These are phyloP conservation scores for Platanthera zijinensis DNA, from an alignment of 106 monocot genomes.

Conservation along the genomic window DNA sequence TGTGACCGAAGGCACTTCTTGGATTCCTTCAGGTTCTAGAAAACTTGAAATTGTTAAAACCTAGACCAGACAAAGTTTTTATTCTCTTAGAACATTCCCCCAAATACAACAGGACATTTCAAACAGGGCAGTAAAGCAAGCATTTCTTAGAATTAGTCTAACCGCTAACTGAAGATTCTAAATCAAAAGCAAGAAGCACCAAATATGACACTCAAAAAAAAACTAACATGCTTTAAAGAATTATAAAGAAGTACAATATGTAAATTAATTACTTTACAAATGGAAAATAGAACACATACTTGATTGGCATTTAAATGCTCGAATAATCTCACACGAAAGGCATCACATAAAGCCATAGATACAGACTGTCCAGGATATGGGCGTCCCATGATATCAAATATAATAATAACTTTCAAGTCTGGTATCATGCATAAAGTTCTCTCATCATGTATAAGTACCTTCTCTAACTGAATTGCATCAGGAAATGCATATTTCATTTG, in stretches of 20 bases:
- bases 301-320: slow-evolving; percentile 27
- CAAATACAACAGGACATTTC: neutral
- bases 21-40: too few species aligned
- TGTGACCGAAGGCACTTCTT: too few species aligned
- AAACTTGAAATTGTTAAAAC: too few species aligned
- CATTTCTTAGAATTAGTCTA: neutral
- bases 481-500: slow-evolving; percentile 65
- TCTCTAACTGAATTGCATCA: slow-evolving; percentile 54
- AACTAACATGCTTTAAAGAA: neutral
- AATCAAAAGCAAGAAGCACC: neutral
- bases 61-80: neutral
- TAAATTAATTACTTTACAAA: neutral
- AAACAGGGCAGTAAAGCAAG: neutral
- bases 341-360: slow-evolving; percentile 26
- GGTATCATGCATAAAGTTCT: slow-evolving; percentile 51
- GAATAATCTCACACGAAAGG: slow-evolving; percentile 42
- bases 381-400: slow-evolving; percentile 15
- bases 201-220: neutral
- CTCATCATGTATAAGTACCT: slow-evolving; percentile 53
- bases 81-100: neutral
- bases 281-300: slow-evolving; percentile 1
- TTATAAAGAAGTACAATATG: neutral
- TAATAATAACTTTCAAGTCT: slow-evolving; percentile 49
- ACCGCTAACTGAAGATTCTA: neutral
- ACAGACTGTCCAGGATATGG: slow-evolving; percentile 22